A percentile compares a stretch with the other conserved stretches of the same genome.
phyloP scores from a whole-genome alignment of 805 yeast species.

The Candida qinlingensis region DNA sequence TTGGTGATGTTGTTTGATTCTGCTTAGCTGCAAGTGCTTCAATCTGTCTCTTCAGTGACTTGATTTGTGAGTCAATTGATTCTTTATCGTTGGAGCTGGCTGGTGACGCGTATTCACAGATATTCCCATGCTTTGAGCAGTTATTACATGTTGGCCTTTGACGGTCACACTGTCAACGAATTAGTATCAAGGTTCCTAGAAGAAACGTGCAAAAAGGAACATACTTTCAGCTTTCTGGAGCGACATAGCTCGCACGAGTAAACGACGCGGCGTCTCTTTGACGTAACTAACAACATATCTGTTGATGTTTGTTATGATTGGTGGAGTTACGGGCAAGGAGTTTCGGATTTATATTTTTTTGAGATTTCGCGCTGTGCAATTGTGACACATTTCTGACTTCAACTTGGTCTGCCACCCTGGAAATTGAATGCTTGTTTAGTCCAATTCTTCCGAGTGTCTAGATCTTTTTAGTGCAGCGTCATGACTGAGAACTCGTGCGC shows the following conservation, averaged over 20 bases:
- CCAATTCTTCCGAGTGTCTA: too few relatives aligned
- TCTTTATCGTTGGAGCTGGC: conserved; percentile 1
- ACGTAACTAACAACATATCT: too few relatives aligned
- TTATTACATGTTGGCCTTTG: conserved; percentile 4
- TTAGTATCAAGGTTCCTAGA: neutral
- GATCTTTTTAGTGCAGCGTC: too few relatives aligned
- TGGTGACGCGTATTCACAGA: conserved; percentile 3
- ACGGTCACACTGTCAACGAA: conserved; percentile 5
- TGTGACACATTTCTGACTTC: too few relatives aligned
- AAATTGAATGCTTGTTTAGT: too few relatives aligned
- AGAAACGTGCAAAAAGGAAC: neutral
- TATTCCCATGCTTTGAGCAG: conserved; percentile 4
- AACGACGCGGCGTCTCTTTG: conserved; percentile 8
- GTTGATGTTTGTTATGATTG: too few relatives aligned
- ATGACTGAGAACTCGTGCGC: too few relatives aligned
- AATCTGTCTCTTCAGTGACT: conserved; percentile 3
- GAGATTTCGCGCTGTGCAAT: too few relatives aligned
- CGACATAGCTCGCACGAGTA: conserved; percentile 2
- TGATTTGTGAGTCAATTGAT: conserved; percentile 3
- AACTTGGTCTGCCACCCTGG: too few relatives aligned
- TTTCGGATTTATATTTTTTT: too few relatives aligned
- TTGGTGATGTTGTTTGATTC: neutral
- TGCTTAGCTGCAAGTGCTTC: conserved; percentile 2
- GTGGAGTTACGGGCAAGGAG: too few relatives aligned
- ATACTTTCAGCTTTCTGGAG: neutral